A percentile compares a stretch with the other conserved stretches of the same genome.
Evolutionary conservation across 1,284 basidiomycete genomes (phyloP).

Genomic region (Puccinia polysora): DNA sequence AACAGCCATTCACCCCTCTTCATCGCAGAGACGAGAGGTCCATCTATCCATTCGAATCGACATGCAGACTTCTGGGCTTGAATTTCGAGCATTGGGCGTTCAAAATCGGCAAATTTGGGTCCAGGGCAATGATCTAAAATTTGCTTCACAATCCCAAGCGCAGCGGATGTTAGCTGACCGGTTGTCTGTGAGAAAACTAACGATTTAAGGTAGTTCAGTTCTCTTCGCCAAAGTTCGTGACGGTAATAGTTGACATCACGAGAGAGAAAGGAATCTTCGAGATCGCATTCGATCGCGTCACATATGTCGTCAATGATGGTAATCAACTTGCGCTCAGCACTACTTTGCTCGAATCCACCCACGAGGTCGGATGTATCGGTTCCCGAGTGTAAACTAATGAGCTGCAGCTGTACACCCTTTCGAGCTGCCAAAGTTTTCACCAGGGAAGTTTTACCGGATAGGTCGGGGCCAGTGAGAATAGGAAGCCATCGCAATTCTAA

Average conservation of each 20-base stretch:
- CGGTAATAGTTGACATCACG: neutral
- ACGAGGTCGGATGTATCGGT: constrained; percentile 92
- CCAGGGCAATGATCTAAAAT: neutral
- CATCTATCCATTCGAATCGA: constrained; percentile 90
- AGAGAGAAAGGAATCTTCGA: constrained; percentile 1
- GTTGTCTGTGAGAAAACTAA: constrained; percentile 34
- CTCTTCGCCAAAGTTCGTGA: constrained; percentile 27
- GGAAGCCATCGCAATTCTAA: constrained; percentile 77
- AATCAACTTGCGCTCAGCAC: constrained; percentile 47
- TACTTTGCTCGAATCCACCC: constrained; percentile 86
- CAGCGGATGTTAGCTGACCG: neutral
- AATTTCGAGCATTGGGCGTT: constrained; percentile 21
- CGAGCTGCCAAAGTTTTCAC: constrained; percentile 68
- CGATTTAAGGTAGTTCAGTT: constrained; percentile 7
- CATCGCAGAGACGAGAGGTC: constrained; percentile 83
- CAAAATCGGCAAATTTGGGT: constrained; percentile 1
- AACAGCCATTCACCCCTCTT: constrained; percentile 83
- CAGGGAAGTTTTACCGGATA: constrained; percentile 74
- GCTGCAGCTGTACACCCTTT: constrained; percentile 66
- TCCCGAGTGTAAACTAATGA: constrained; percentile 76
- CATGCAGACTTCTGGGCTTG: constrained; percentile 1
- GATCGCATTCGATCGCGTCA: constrained; percentile 28
- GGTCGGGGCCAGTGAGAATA: constrained; percentile 73
- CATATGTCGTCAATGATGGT: constrained; percentile 8
- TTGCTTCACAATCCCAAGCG: neutral